Evolutionary conservation across 257 asterid species (phyloP).

Genomic region (Mentha longifolia): DNA sequence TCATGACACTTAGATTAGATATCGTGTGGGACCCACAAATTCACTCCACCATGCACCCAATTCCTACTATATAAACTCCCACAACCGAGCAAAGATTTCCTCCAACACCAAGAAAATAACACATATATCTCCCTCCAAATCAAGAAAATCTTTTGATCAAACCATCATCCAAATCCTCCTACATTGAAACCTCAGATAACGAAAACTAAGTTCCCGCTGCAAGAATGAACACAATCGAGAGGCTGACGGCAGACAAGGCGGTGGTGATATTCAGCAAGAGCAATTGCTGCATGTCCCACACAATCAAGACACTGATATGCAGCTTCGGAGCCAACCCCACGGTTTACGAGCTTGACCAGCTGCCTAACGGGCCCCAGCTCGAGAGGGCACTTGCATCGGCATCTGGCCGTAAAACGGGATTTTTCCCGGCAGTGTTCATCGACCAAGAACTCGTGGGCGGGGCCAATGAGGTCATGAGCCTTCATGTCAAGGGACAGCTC

Average conservation of each 20-base stretch:
- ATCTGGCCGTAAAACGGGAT: constrained; percentile 37
- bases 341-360: constrained; percentile 65
- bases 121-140: constrained; percentile 24
- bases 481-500: constrained; percentile 68
- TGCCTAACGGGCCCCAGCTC: constrained; percentile 60
- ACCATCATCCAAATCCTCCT: not conserved
- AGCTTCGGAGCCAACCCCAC: constrained; percentile 72
- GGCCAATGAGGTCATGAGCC: constrained; percentile 74
- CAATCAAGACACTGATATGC: constrained; percentile 60
- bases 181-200: constrained; percentile 8
- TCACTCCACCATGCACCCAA: not conserved
- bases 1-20: not conserved
- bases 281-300: constrained; percentile 73
- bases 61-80: constrained; percentile 38
- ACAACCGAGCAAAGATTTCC: constrained; percentile 25
- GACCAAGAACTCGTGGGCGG: constrained; percentile 70
- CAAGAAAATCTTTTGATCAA: constrained; percentile 10
- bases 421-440: constrained; percentile 70
- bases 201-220: constrained; percentile 20
- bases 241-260: constrained; percentile 61
- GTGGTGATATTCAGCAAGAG: constrained; percentile 80
- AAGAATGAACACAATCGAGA: constrained; percentile 53
- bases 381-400: constrained; percentile 53
- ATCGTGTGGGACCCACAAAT: not conserved
- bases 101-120: constrained; percentile 24